phyloP scores from a whole-genome alignment of 257 asterid genomes.

The Solanum phureja region DNA sequence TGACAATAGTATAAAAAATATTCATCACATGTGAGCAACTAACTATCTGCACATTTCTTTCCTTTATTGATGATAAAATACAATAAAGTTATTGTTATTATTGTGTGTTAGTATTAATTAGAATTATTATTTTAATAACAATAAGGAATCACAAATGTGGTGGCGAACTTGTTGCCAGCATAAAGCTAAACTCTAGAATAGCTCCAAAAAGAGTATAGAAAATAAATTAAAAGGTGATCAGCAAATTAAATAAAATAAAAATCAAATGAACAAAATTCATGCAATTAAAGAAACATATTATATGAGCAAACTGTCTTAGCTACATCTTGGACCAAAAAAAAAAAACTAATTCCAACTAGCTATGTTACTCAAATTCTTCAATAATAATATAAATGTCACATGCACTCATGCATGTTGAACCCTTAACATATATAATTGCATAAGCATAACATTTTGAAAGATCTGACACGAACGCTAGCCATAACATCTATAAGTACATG shows the following conservation, averaged over 20 bases:
- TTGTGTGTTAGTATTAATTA: not conserved
- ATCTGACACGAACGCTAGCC: not conserved
- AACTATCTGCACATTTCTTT: not conserved
- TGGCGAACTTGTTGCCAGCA: not conserved
- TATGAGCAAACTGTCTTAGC: not conserved
- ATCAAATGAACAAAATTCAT: not conserved
- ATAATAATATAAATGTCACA: not conserved
- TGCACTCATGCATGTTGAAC: not conserved
- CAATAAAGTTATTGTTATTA: not conserved
- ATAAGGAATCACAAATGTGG: not conserved
- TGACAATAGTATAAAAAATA: not conserved
- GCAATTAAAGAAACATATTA: not conserved
- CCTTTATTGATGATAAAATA: not conserved
- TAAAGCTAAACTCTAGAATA: not conserved
- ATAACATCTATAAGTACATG: not conserved
- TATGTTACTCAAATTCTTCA: not conserved
- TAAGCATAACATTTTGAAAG: not conserved
- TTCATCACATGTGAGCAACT: not conserved
- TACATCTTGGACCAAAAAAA: not conserved
- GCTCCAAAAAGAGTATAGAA: not conserved
- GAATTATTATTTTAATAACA: not conserved
- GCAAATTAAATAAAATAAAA: not conserved
- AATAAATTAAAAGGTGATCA: not conserved
- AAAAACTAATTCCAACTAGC: not conserved
- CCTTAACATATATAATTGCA: not conserved